Evolutionary conservation across 1,284 basidiomycete species (phyloP), one percentile per base, ranked within the genome.

Genomic region (Pseudozyma tsukubaensis): DNA sequence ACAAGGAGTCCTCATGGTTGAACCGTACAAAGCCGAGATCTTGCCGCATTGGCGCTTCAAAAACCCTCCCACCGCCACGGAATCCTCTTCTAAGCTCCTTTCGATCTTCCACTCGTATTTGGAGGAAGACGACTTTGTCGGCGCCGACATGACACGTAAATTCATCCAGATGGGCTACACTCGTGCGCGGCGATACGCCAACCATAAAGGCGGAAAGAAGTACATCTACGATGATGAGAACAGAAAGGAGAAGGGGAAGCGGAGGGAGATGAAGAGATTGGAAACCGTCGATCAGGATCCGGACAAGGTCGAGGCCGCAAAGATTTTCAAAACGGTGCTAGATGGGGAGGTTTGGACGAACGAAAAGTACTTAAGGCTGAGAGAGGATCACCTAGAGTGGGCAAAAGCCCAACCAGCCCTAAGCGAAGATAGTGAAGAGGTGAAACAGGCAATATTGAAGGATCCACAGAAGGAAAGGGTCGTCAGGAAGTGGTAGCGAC

Each of bases 121-220:
- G 7, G 52, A 69, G 1, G 52, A 73, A 19, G 56, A 21, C 36
- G 74, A 76, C 34, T 73, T 76, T 35, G 67, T 70, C 1, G 74
- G 74, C 1, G 70, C 63, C 11, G 70, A 72, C 18, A 58, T 72
- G 50, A 50, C 70, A 18, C 45, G 64, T 6, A 72, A 72, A 18
- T 72, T 68, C 47, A 59, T 72, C 32, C 64, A 76, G 53, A 76
- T 76, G 74, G 70, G 74, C 19, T 69, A 60, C 35, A 76, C 74
- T 0, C 60, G 74, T 13, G 66, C 74, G 3, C 37, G 74, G 19
- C 45, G 74, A 1, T 76, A 76, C 50, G 70, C 74, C 4, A 76
- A 76, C 40, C 74, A 73, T 47, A 61, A 50, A 12, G 69, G 73
- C 3, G 73, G 73, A 0, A 67, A 63, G 18, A 76, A 72, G 54